These are phyloP conservation scores for Lactifluus subvellereus DNA, from an alignment of 768 basidiomycete genomes.

Conservation along the genomic window DNA sequence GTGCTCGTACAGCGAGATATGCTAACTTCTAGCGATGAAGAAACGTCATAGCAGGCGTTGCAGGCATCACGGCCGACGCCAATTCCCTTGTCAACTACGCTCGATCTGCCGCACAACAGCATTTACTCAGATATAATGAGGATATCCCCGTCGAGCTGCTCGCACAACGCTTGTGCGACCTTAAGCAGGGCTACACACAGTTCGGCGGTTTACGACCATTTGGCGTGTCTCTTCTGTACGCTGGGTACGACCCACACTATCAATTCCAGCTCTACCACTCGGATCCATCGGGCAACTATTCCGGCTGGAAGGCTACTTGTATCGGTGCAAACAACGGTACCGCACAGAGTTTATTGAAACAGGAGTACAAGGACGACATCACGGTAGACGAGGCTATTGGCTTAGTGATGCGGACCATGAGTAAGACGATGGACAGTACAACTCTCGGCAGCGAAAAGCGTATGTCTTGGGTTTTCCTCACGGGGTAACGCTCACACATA, in stretches of 20 bases:
- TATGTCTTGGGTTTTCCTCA: constrained; percentile 36
- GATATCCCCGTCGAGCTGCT: constrained; percentile 97
- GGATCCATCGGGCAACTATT: constrained; percentile 97
- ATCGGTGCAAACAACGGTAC: constrained; percentile 99
- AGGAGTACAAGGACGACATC: constrained; percentile 97
- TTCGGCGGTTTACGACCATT: constrained; percentile 97
- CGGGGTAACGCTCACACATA: constrained; percentile 2
- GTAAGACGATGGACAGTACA: constrained; percentile 99
- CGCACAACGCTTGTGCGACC: constrained; percentile 88
- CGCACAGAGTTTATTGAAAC: constrained; percentile 90
- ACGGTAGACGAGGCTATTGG: constrained; percentile 85
- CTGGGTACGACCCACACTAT: constrained; percentile 95
- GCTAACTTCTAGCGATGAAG: constrained; percentile 37
- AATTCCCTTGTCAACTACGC: constrained; percentile 97
- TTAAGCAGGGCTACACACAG: constrained; percentile 99
- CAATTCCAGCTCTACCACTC: constrained; percentile 97
- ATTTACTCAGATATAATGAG: constrained; percentile 88
- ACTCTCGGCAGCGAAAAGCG: constrained; percentile 94
- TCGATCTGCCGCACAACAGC: constrained; percentile 81
- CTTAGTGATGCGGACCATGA: constrained; percentile 92
- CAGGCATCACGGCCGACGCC: constrained; percentile 94
- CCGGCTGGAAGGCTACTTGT: constrained; percentile 97
- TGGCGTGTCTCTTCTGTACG: constrained; percentile 94
- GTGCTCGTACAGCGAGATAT: neutral
- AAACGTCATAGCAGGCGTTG: constrained; percentile 92